Percentiles rank a stretch among this genome's conserved stretches.
Conservation (phyloP, 140 eudicot species). For the Anethum foeniculum region DNA sequence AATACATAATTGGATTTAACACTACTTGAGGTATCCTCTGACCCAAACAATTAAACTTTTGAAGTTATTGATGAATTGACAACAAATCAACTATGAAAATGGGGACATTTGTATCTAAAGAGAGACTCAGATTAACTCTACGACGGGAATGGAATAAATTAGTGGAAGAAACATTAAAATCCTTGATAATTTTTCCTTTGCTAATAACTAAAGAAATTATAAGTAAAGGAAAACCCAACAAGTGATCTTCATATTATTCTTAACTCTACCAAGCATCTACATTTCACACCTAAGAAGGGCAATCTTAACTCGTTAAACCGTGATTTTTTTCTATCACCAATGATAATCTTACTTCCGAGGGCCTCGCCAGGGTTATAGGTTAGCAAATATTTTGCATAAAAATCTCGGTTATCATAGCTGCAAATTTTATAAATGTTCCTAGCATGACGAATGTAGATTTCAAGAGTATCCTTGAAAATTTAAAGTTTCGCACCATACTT, state of each 20-base stretch:
- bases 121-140: conserved; percentile 45
- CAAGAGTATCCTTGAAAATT: conserved; percentile 61
- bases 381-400: conserved; percentile 73
- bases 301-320: conserved; percentile 54
- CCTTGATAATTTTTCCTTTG: conserved; percentile 48
- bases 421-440: conserved; percentile 84
- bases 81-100: neutral
- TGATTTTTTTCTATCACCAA: conserved; percentile 80
- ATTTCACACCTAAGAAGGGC: conserved; percentile 76
- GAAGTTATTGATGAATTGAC: conserved; percentile 28
- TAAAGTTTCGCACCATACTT: conserved; percentile 15
- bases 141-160: conserved; percentile 86
- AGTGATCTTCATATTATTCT: conserved; percentile 62
- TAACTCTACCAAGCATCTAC: conserved; percentile 78
- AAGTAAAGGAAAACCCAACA: conserved; percentile 64
- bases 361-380: conserved; percentile 72
- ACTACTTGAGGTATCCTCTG: too few species aligned
- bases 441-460: conserved; percentile 66
- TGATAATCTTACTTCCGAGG: conserved; percentile 42
- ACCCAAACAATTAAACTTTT: too few species aligned
- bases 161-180: conserved; percentile 68
- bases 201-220: too few species aligned
- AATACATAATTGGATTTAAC: too few species aligned
- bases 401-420: conserved; percentile 79
- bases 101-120: conserved; percentile 23